A percentile compares a stretch with the other conserved stretches of the same genome.
Evolutionary conservation across 1,284 basidiomycete species (phyloP).

Genomic region (Fomitopsis pinicola): DNA sequence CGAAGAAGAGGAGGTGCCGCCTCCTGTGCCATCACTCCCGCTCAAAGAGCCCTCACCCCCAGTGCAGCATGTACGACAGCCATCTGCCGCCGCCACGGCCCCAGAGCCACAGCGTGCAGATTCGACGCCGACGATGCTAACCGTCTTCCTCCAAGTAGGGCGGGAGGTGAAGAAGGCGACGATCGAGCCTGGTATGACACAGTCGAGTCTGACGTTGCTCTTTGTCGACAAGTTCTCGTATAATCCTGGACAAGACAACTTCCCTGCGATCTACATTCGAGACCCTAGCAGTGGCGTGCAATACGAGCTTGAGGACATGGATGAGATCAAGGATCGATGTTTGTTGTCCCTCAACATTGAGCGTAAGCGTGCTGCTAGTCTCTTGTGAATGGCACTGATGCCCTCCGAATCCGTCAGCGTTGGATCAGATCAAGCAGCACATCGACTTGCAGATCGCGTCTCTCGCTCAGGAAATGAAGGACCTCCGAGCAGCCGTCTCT

Average conservation of each 20-base stretch:
- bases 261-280: constrained; percentile 93
- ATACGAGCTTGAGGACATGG: constrained; percentile 94
- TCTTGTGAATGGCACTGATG: neutral
- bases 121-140: constrained; percentile 37
- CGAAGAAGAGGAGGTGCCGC: constrained; percentile 39
- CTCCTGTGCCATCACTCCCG: constrained; percentile 43
- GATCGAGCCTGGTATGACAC: constrained; percentile 68
- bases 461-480: constrained; percentile 90
- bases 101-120: constrained; percentile 4
- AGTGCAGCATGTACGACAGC: neutral
- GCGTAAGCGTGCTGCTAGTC: constrained; percentile 55
- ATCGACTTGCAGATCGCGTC: constrained; percentile 87
- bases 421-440: constrained; percentile 98
- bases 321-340: constrained; percentile 88
- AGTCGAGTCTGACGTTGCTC: constrained; percentile 74
- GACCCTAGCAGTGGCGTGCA: constrained; percentile 89
- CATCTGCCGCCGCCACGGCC: neutral
- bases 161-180: constrained; percentile 87
- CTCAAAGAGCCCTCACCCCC: constrained; percentile 18
- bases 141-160: constrained; percentile 88
- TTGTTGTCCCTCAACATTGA: constrained; percentile 93
- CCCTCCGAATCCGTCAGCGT: constrained; percentile 46
- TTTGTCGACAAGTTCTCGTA: constrained; percentile 97
- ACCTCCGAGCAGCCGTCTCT: constrained; percentile 70
- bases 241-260: constrained; percentile 89